Evolutionary conservation across 495 filamentous ascomycete genomes (phyloP), one percentile per base, ranked within the genome.

Genomic region (Xylaria curta): DNA sequence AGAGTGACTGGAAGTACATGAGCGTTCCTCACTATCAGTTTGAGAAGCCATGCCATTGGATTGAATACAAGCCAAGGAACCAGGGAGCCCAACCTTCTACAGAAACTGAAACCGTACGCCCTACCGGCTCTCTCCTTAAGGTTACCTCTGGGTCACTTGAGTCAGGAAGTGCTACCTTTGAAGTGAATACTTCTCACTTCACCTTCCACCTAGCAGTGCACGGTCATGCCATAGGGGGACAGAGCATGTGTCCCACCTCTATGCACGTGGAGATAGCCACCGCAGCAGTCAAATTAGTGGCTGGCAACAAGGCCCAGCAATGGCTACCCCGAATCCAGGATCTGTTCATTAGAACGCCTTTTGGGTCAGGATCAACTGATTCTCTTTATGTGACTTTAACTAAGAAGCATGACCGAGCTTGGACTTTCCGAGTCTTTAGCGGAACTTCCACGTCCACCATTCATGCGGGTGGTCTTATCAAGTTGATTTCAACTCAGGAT

Each of bases 21-120:
- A 62, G 79, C 1, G 80, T 90, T 0, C 88, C 88, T 13, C 83
- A 87, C 0, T 89, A 88, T 54, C 85, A 88, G 69, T 90, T 90
- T 59, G 85, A 87, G 33, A 82, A 83, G 68, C 71, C 81, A 0
- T 51, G 73, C 0, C 83, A 87, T 72, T 71, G 71, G 65, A 47
- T 79, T 73, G 64, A 40, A 64, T 58, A 60, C 71, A 60, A 21
- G 68, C 62, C 68, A 19, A 62, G 24, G 38, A 46, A 56, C 38
- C 42, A 68, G 40, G 74, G 61, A 71, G 17, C 31, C 28, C 56
- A 46, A 12, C n/a, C 71, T n/a, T 60, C 75, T n/a, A 1, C 46
- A 8, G 19, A 19, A 7, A 36, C 31, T 21, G 33, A 60, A 60
- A 60, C 17, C 0, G n/a, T 38, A 17, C 33, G 19, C 58, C 19